These are phyloP conservation scores for Cryphonectria japonica DNA, from an alignment of 2,329 filamentous ascomycete genomes.

Conservation along the genomic window DNA sequence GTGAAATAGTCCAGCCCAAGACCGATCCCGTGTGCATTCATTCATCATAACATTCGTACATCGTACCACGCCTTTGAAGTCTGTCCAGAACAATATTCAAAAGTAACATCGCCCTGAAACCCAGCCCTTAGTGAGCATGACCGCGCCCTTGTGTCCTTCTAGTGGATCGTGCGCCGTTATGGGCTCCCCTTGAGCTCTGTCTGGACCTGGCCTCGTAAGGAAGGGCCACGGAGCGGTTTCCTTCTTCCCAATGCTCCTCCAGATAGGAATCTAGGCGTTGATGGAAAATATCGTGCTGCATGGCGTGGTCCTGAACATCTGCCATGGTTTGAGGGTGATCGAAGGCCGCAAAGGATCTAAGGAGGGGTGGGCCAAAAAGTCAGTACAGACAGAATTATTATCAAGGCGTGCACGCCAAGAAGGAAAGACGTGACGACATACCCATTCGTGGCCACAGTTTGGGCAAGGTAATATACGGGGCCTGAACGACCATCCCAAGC, in stretches of 20 bases:
- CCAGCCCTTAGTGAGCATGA: not conserved
- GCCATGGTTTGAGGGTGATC: not conserved
- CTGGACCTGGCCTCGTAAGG: not conserved
- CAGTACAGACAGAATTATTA: not conserved
- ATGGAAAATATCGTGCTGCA: not conserved
- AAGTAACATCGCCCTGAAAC: not conserved
- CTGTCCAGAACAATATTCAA: not conserved
- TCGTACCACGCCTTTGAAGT: not conserved
- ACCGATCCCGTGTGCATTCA: not conserved
- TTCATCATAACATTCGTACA: not conserved
- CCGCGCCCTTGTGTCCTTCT: not conserved
- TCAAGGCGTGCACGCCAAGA: not conserved
- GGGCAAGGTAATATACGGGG: not conserved
- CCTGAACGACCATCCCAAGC: not conserved
- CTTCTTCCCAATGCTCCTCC: not conserved
- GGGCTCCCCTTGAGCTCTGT: not conserved
- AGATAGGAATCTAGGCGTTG: not conserved
- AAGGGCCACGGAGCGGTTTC: not conserved
- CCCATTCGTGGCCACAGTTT: not conserved
- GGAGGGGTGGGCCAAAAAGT: not conserved
- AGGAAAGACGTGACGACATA: not conserved
- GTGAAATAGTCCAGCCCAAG: not conserved
- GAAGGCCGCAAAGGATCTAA: not conserved
- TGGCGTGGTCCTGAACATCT: not conserved
- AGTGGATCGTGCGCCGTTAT: not conserved